These are phyloP conservation scores for Pythium vanterpoolii DNA, from an alignment of 352 stramenopile genomes.

Conservation along the genomic window DNA sequence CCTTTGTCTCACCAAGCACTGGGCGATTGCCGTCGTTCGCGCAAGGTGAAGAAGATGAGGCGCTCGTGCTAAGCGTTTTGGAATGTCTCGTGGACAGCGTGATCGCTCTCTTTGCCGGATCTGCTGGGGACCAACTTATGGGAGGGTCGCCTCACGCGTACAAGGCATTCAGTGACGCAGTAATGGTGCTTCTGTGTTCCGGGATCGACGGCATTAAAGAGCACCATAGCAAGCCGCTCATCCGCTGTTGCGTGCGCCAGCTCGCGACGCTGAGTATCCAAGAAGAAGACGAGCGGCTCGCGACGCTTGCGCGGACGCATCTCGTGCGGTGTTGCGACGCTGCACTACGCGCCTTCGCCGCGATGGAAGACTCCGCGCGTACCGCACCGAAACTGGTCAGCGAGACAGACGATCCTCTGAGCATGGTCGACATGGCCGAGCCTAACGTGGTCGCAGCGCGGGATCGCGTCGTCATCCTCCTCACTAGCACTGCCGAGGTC, in stretches of 20 bases:
- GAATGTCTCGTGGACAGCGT: constrained; percentile 74
- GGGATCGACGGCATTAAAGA: constrained; percentile 43
- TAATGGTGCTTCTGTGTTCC: constrained; percentile 58
- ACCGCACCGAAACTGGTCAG: not conserved
- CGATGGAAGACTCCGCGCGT: constrained; percentile 31
- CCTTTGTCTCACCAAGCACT: constrained; percentile 51
- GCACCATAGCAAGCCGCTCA: constrained; percentile 52
- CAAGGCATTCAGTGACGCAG: constrained; percentile 42
- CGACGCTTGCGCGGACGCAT: constrained; percentile 40
- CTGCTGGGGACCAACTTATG: constrained; percentile 24
- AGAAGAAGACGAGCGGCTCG: constrained; percentile 42
- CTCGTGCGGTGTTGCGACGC: constrained; percentile 61
- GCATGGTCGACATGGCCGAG: not conserved
- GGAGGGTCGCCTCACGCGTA: constrained; percentile 14
- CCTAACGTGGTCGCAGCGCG: constrained; percentile 30
- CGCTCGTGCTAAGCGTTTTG: constrained; percentile 67
- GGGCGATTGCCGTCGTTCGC: constrained; percentile 55
- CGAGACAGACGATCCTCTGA: not conserved
- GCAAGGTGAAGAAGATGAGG: constrained; percentile 72
- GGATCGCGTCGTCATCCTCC: constrained; percentile 66
- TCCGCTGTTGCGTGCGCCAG: constrained; percentile 75
- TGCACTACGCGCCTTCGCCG: constrained; percentile 43
- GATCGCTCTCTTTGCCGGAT: constrained; percentile 45
- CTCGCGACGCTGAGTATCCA: constrained; percentile 73
- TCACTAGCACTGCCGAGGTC: constrained; percentile 53